Evolutionary conservation across 2,329 filamentous ascomycete genomes (phyloP).

Genomic region (Fusarium nanum): DNA sequence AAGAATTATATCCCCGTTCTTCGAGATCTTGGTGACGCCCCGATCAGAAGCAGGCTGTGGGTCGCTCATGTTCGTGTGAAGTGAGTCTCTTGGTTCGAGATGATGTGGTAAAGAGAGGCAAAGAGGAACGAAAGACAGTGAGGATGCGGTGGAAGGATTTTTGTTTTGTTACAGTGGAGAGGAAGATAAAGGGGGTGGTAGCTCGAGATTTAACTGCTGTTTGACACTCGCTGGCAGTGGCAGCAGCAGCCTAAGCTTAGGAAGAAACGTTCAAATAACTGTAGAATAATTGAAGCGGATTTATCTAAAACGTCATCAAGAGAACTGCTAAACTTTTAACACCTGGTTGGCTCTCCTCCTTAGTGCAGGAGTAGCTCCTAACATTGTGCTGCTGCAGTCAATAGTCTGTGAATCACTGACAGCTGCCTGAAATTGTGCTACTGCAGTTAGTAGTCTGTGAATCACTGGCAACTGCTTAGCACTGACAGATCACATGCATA

Average conservation of each 20-base stretch:
- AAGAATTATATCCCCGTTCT: background rate
- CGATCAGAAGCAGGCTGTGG: too few relatives aligned
- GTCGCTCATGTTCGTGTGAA: too few relatives aligned
- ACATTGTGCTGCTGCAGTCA: background rate
- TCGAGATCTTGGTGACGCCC: background rate
- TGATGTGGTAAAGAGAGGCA: background rate
- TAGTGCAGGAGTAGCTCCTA: background rate
- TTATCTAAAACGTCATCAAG: background rate
- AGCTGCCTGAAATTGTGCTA: background rate
- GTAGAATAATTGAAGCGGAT: accelerated
- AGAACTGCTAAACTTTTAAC: accelerated
- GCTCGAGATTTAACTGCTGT: background rate
- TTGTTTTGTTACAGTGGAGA: too few relatives aligned
- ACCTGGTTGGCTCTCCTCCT: background rate
- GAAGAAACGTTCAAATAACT: background rate
- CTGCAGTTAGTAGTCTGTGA: too few relatives aligned
- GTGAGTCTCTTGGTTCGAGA: too few relatives aligned
- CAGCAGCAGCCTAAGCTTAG: background rate
- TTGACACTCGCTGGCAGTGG: background rate
- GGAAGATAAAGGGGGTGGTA: background rate
- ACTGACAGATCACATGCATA: too few relatives aligned
- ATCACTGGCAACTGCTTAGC: too few relatives aligned
- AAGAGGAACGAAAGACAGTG: background rate
- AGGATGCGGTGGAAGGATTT: background rate
- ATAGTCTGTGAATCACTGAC: too few relatives aligned